Conservation (phyloP, 2,329 filamentous ascomycete genomes). For the Cryphonectria parasitica region DNA sequence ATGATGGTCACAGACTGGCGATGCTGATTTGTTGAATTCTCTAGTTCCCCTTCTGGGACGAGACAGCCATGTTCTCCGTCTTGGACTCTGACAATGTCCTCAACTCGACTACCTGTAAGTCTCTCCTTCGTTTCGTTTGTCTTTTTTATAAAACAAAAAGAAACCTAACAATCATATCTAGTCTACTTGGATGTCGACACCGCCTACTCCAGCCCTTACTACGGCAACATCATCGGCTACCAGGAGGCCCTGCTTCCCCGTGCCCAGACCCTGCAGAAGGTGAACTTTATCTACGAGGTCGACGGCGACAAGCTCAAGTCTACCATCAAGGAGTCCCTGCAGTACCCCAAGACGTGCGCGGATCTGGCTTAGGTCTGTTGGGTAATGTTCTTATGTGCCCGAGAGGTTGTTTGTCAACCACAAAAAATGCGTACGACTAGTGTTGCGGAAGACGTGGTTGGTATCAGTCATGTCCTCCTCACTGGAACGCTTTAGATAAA, state of each 20-base stretch:
- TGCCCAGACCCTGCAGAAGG: conserved; percentile 30
- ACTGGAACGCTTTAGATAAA: background rate
- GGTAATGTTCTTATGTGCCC: background rate
- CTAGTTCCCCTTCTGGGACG: conserved; percentile 34
- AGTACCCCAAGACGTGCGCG: conserved; percentile 50
- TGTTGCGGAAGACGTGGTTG: background rate
- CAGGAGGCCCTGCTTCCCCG: conserved; percentile 29
- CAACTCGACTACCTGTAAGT: conserved; percentile 33
- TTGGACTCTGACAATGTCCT: conserved; percentile 30
- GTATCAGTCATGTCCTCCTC: too few species aligned
- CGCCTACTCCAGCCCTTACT: conserved; percentile 30
- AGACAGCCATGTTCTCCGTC: conserved; percentile 32
- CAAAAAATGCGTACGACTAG: too few species aligned
- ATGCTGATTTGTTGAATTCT: background rate
- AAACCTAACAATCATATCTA: background rate
- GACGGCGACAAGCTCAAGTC: conserved; percentile 40
- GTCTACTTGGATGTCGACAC: conserved; percentile 35
- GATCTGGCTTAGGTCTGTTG: conserved; percentile 14
- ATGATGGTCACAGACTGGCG: background rate
- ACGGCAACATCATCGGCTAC: conserved; percentile 33
- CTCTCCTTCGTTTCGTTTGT: background rate
- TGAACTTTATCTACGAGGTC: conserved; percentile 32
- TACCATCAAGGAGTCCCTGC: conserved; percentile 38
- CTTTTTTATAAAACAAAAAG: too few species aligned
- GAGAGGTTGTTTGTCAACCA: background rate